phyloP scores from a whole-genome alignment of 805 yeast species.

The Kodamaea lidongshanica region DNA sequence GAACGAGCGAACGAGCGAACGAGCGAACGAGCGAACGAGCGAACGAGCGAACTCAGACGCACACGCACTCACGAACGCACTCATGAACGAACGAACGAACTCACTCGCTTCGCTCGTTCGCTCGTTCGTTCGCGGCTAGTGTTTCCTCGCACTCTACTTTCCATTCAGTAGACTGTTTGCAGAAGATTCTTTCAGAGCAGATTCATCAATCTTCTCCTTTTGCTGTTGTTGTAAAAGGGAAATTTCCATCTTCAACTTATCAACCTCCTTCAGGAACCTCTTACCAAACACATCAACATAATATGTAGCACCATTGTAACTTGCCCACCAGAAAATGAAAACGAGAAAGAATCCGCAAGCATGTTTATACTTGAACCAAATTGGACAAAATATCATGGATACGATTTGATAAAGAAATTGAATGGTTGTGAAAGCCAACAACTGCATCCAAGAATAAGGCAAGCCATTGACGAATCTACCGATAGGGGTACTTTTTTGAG shows the following conservation, averaged over 20 bases:
- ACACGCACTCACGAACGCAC: too few relatives aligned
- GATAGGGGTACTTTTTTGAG: conserved; percentile 56
- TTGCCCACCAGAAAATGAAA: conserved; percentile 70
- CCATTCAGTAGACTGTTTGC: too few relatives aligned
- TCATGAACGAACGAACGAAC: too few relatives aligned
- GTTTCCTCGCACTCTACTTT: too few relatives aligned
- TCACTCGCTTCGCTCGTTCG: too few relatives aligned
- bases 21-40: too few relatives aligned
- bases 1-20: too few relatives aligned
- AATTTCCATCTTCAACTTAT: conserved; percentile 65
- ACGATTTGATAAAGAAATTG: conserved; percentile 82
- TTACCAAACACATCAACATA: conserved; percentile 89
- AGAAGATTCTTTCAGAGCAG: too few relatives aligned
- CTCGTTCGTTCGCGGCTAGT: too few relatives aligned
- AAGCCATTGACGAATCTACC: conserved; percentile 76
- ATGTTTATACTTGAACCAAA: conserved; percentile 70
- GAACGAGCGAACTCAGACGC: too few relatives aligned
- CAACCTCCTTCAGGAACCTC: conserved; percentile 80
- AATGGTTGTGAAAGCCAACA: conserved; percentile 73
- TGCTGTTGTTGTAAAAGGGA: conserved; percentile 44
- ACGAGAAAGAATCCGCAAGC: conserved; percentile 65
- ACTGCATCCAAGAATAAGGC: conserved; percentile 80
- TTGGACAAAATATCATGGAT: conserved; percentile 84
- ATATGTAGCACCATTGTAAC: conserved; percentile 92
- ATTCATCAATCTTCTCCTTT: too few relatives aligned